Percentiles rank a stretch among this genome's conserved stretches.
These are phyloP conservation scores for Cenchrus purpureus DNA, from an alignment of 176 grass and related monocot genomes.

Conservation along the genomic window DNA sequence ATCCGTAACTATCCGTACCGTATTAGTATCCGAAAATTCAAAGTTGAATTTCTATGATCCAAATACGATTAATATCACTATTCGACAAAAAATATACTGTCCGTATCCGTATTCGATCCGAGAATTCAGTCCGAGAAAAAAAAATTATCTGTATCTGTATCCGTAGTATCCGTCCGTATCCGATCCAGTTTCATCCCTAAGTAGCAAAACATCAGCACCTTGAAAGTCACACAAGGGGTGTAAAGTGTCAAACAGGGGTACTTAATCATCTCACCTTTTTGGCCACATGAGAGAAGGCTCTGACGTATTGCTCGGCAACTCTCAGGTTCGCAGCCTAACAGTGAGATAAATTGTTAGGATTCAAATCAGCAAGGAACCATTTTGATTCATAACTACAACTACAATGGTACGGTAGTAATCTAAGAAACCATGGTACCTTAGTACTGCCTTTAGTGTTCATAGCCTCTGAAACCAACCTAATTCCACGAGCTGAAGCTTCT, in stretches of 20 bases:
- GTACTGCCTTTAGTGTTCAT: conserved; percentile 40
- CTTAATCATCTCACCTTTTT: conserved; percentile 59
- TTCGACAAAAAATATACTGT: no score
- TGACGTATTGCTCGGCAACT: conserved; percentile 90
- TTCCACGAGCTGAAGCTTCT: conserved; percentile 72
- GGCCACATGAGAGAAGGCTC: conserved; percentile 69
- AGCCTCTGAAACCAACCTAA: conserved; percentile 70
- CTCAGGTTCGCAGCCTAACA: conserved; percentile 77
- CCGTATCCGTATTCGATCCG: no score
- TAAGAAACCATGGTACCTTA: conserved; percentile 50
- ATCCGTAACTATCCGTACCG: no score
- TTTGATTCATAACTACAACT: not conserved
- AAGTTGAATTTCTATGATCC: no score
- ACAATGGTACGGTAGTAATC: not conserved
- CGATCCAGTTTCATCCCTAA: no score
- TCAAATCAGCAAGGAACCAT: not conserved
- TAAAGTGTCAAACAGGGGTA: not conserved
- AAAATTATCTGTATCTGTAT: no score
- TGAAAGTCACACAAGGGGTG: not conserved
- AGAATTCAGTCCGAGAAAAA: no score
- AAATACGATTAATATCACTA: no score
- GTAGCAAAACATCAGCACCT: not conserved
- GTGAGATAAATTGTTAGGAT: conserved; percentile 18
- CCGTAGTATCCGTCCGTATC: no score
- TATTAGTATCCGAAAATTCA: no score